A percentile compares a stretch with the other conserved stretches of the same genome.
Conservation (phyloP, 2,329 filamentous ascomycete species). For the Rugonectria rugulosa region DNA sequence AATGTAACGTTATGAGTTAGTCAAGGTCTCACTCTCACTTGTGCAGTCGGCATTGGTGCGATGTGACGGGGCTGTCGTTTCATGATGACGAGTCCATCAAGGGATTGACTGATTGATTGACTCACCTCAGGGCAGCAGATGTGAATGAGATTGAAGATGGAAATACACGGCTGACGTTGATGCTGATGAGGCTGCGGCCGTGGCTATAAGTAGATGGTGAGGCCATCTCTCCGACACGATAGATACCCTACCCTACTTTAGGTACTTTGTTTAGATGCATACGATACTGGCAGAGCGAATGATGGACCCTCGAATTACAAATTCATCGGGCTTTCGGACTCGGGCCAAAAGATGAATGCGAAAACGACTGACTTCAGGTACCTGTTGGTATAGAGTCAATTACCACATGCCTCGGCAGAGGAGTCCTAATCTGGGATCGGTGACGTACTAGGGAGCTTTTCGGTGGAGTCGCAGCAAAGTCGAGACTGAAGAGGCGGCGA, state of each 20-base stretch:
- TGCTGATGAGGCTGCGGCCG: not conserved
- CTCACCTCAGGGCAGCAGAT: too few relatives aligned
- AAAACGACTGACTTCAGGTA: not conserved
- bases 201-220: not conserved
- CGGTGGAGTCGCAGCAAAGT: not conserved
- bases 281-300: too few relatives aligned
- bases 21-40: not conserved
- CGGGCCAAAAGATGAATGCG: not conserved
- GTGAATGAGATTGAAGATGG: too few relatives aligned
- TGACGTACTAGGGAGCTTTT: conserved; percentile 29
- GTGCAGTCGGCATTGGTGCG: not conserved
- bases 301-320: too few relatives aligned
- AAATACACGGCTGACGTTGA: not conserved
- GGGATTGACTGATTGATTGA: not conserved
- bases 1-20: too few relatives aligned
- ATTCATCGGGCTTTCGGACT: too few relatives aligned
- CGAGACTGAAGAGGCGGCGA: conserved; percentile 27
- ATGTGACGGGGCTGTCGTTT: too few relatives aligned
- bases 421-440: conserved; percentile 29
- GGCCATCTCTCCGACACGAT: too few relatives aligned
- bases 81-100: not conserved
- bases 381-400: not conserved
- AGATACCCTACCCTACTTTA: too few relatives aligned
- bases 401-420: conserved; percentile 34
- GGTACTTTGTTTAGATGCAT: too few relatives aligned